Evolutionary conservation across 2,329 filamentous ascomycete species (phyloP).

Genomic region (Grosmannia penicillata): DNA sequence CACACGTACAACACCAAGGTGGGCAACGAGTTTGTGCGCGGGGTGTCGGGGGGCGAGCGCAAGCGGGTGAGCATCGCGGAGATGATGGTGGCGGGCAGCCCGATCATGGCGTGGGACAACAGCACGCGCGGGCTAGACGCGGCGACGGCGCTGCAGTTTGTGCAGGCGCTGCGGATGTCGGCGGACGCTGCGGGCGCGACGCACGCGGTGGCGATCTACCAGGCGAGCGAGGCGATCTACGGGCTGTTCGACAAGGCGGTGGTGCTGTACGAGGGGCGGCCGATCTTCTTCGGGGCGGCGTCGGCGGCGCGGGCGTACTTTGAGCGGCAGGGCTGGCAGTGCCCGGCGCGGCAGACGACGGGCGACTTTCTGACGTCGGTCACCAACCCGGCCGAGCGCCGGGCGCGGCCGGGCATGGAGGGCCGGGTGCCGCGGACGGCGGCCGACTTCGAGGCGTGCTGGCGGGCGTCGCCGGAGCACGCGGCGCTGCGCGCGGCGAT

Average conservation of each 20-base stretch:
- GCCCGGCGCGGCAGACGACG: conserved; percentile 50
- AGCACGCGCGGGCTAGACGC: conserved; percentile 59
- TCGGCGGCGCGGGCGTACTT: conserved; percentile 50
- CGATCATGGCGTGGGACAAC: conserved; percentile 53
- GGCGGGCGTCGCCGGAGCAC: conserved; percentile 40
- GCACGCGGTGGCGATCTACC: conserved; percentile 58
- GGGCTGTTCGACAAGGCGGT: conserved; percentile 45
- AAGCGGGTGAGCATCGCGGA: conserved; percentile 52
- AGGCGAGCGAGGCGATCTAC: conserved; percentile 48
- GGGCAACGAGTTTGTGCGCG: conserved; percentile 60
- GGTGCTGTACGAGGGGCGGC: conserved; percentile 42
- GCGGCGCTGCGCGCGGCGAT: conserved; percentile 36
- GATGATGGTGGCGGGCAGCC: conserved; percentile 40
- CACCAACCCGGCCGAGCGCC: conserved; percentile 42
- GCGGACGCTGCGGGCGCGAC: conserved; percentile 51
- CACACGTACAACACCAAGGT: conserved; percentile 61
- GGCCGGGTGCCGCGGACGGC: conserved; percentile 41
- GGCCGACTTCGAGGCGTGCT: conserved; percentile 43
- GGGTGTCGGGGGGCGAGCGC: conserved; percentile 59
- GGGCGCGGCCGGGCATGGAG: conserved; percentile 39
- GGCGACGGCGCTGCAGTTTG: conserved; percentile 61
- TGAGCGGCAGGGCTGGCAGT: conserved; percentile 49
- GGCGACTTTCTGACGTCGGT: conserved; percentile 61
- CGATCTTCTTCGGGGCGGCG: conserved; percentile 47
- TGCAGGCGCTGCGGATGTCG: conserved; percentile 50